Conservation (phyloP, 2,329 filamentous ascomycete species). For the Blastomyces silverae region DNA sequence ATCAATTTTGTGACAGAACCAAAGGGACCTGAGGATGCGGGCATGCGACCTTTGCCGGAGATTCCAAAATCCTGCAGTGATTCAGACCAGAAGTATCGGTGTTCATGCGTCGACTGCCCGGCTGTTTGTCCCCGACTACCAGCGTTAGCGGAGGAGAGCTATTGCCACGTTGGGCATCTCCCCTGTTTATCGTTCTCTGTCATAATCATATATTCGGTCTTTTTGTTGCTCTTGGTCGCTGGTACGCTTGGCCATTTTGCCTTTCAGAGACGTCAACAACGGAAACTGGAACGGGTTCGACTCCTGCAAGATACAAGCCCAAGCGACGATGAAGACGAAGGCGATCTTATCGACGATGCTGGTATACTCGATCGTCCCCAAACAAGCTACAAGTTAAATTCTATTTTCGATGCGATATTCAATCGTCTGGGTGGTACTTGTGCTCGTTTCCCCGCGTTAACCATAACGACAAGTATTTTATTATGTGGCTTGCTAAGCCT, state of each 20-base stretch:
- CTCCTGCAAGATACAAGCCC: slow-evolving; percentile 75
- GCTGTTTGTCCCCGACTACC: slow-evolving; percentile 77
- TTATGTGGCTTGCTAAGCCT: slow-evolving; percentile 72
- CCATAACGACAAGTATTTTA: slow-evolving; percentile 68
- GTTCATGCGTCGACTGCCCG: slow-evolving; percentile 89
- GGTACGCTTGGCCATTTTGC: slow-evolving; percentile 67
- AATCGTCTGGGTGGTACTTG: slow-evolving; percentile 71
- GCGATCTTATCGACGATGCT: slow-evolving; percentile 68
- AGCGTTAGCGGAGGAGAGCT: slow-evolving; percentile 59
- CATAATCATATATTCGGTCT: slow-evolving; percentile 73
- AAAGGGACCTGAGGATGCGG: slow-evolving; percentile 53
- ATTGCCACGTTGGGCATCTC: slow-evolving; percentile 78
- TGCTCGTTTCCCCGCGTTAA: slow-evolving; percentile 75
- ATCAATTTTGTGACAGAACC: slow-evolving; percentile 74
- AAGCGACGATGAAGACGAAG: slow-evolving; percentile 92
- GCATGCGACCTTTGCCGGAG: slow-evolving; percentile 67
- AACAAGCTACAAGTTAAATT: slow-evolving; percentile 75
- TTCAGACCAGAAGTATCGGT: slow-evolving; percentile 74
- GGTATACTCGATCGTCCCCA: slow-evolving; percentile 73
- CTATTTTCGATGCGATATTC: slow-evolving; percentile 72
- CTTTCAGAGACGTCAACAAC: slow-evolving; percentile 64
- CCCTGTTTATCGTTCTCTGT: slow-evolving; percentile 92
- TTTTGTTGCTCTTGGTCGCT: slow-evolving; percentile 60
- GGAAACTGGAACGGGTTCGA: slow-evolving; percentile 74
- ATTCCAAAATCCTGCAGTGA: slow-evolving; percentile 83